Conservation (phyloP, 2,329 filamentous ascomycete genomes). For the Fusarium oligoseptatum region DNA sequence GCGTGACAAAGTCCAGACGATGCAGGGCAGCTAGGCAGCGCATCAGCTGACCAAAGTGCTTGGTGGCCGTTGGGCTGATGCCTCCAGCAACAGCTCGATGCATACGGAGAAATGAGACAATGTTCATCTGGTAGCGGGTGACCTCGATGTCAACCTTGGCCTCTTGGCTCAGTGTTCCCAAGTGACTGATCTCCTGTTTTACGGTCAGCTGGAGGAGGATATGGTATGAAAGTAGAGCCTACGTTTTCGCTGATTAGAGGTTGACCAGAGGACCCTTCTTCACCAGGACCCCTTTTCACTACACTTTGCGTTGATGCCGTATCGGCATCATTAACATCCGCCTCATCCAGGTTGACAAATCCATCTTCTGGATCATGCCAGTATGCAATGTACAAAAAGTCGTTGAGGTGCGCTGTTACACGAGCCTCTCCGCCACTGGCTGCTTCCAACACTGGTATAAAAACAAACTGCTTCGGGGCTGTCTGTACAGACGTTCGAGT, state of each 20-base stretch:
- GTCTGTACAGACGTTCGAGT: conserved; percentile 80
- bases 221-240: conserved; percentile 30
- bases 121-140: conserved; percentile 86
- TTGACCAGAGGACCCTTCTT: conserved; percentile 35
- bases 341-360: conserved; percentile 80
- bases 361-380: conserved; percentile 81
- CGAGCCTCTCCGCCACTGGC: conserved; percentile 60
- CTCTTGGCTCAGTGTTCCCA: conserved; percentile 69
- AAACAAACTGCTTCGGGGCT: conserved; percentile 82
- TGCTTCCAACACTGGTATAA: conserved; percentile 78
- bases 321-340: conserved; percentile 50
- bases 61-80: conserved; percentile 82
- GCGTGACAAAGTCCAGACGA: conserved; percentile 82
- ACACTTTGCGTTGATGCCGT: conserved; percentile 60
- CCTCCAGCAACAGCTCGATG: conserved; percentile 87
- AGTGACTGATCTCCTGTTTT: conserved; percentile 66
- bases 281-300: conserved; percentile 54
- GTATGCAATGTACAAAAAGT: conserved; percentile 90
- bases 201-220: conserved; percentile 32
- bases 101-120: conserved; percentile 87
- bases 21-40: conserved; percentile 86
- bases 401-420: conserved; percentile 75
- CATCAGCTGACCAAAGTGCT: conserved; percentile 78
- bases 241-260: conserved; percentile 61
- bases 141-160: conserved; percentile 82